phyloP scores from a whole-genome alignment of 345 rosid species.

The Sisymbrium irio region DNA sequence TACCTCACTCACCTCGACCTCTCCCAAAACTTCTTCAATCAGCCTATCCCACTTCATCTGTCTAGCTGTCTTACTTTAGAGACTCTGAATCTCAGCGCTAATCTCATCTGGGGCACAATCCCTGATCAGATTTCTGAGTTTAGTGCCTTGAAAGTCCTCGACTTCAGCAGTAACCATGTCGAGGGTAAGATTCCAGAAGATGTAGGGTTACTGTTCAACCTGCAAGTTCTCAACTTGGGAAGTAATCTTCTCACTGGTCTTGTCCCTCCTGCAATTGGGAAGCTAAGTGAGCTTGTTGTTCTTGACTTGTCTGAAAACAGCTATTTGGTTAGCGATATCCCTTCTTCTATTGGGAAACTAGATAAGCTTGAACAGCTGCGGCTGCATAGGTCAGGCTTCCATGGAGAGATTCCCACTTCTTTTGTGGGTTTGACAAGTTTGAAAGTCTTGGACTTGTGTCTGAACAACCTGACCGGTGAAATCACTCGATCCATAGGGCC shows the following conservation, averaged over 20 bases:
- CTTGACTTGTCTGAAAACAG: slow-evolving; percentile 84
- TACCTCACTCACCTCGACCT: slow-evolving; percentile 67
- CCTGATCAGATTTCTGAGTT: slow-evolving; percentile 77
- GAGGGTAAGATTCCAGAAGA: slow-evolving; percentile 80
- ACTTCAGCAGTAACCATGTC: slow-evolving; percentile 65
- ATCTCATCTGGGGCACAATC: slow-evolving; percentile 75
- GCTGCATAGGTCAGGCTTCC: slow-evolving; percentile 74
- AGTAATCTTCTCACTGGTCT: slow-evolving; percentile 71
- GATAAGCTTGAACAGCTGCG: slow-evolving; percentile 70
- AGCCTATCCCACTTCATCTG: slow-evolving; percentile 79
- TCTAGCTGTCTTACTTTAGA: slow-evolving; percentile 65
- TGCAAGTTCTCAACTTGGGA: slow-evolving; percentile 67
- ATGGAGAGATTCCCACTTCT: slow-evolving; percentile 72
- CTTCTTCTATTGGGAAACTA: slow-evolving; percentile 64
- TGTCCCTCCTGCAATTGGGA: slow-evolving; percentile 64
- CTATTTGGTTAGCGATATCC: slow-evolving; percentile 63
- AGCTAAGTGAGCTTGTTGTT: slow-evolving; percentile 62
- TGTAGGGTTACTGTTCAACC: slow-evolving; percentile 56
- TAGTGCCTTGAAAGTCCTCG: slow-evolving; percentile 53
- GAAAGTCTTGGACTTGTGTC: slow-evolving; percentile 61
- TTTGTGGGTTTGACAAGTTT: slow-evolving; percentile 58
- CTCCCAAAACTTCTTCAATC: slow-evolving; percentile 73
- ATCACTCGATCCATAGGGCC: slow-evolving; percentile 49
- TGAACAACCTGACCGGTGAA: slow-evolving; percentile 74
- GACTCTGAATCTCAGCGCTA: slow-evolving; percentile 64